A percentile compares a stretch with the other conserved stretches of the same genome.
These are phyloP conservation scores for Geosmithia morbida DNA, from an alignment of 2,329 filamentous ascomycete species.

Conservation along the genomic window DNA sequence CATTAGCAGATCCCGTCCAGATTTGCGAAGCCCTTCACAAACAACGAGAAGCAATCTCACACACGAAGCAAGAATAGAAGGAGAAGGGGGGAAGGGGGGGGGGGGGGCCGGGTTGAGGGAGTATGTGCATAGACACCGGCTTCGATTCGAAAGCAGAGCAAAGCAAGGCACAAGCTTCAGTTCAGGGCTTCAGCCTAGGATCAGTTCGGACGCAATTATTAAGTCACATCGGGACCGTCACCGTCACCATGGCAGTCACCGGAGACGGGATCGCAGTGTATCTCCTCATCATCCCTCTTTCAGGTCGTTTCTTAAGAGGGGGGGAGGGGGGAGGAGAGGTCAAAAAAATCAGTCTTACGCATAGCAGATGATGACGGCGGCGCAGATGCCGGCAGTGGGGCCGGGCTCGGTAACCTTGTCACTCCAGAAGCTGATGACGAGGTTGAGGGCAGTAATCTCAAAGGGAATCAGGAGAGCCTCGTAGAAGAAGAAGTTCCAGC, in stretches of 20 bases:
- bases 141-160: too few species aligned
- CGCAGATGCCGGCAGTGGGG: conserved; percentile 26
- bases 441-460: conserved; percentile 29
- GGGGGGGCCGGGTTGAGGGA: not conserved
- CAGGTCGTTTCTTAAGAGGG: too few species aligned
- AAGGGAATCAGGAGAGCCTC: conserved; percentile 34
- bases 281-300: not conserved
- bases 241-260: not conserved
- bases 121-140: too few species aligned
- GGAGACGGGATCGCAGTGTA: not conserved
- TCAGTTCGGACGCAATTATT: too few species aligned
- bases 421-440: conserved; percentile 22
- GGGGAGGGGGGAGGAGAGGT: not conserved
- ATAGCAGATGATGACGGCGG: conserved; percentile 26
- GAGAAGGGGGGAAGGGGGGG: not conserved
- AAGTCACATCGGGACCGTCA: not conserved
- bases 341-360: conserved; percentile 3
- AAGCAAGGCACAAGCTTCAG: too few species aligned
- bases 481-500: conserved; percentile 36
- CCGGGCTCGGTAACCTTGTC: conserved; percentile 8
- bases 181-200: too few species aligned
- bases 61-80: not conserved
- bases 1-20: not conserved
- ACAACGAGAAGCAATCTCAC: not conserved
- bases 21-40: not conserved